Evolutionary conservation across 371 early-diverging fungal species (phyloP), one percentile per base, ranked within the genome.

Genomic region (Batkoa obscura): DNA sequence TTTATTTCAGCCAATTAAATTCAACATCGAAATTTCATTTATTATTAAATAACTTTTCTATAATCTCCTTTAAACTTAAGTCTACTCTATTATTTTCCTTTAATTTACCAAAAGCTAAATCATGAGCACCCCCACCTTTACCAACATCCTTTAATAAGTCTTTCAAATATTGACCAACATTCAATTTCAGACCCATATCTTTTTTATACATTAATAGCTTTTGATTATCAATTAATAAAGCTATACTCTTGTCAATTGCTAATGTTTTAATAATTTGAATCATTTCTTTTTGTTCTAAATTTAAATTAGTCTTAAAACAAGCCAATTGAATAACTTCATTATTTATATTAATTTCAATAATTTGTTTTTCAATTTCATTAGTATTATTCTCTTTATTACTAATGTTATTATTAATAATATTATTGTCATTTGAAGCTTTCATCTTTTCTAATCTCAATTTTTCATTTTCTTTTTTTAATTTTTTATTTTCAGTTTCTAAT

Each of bases 81-180:
- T 23, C 23, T 23, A 23, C 47, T 12, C 43, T 32, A 8, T 15
- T 39, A 30, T 13, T 33, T 30, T 35, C 17, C 42, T 58, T 63
- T 42, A 64, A 56, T 50, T 49, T 58, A 52, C 57, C 57, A 10
- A 57, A 57, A 15, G 59, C 60, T 43, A 64, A 58, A 31, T 62
- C 59, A 9, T 61, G 36, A 39, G 59, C 58, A 38, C 58, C 61
- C 0, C 60, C 60, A 6, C 62, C 66, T 17, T 62, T 62, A 17
- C 59, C 61, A 10, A 53, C 42, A 38, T 67, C 65, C 13, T 67
- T 64, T 23, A 23, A 23, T 23, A 23, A 23, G 23, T 23, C 74
- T 64, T 32, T 73, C 58, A 10, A 70, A 50, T 33, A 65, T 70
- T 63, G 8, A 68, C 61, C 1, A 70, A 67, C 1, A 75, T 66